These are phyloP conservation scores for Globisporangium parvum DNA, from an alignment of 352 stramenopile species.

Conservation along the genomic window DNA sequence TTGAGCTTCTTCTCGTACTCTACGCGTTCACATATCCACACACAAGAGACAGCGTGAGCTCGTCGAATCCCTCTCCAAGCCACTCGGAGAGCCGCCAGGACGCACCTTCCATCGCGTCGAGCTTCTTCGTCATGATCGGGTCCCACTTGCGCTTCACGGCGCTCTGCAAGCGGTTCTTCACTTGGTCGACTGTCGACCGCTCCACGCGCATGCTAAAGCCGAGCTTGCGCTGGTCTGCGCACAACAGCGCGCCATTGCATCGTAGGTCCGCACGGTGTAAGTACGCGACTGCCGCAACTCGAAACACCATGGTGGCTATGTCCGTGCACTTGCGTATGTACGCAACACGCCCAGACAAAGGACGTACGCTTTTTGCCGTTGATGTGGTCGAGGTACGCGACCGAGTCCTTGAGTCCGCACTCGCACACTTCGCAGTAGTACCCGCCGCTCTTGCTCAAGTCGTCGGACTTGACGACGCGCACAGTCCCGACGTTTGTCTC, in stretches of 20 bases:
- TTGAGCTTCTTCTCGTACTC: constrained; percentile 87
- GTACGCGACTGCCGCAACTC: background rate
- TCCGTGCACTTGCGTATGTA: background rate
- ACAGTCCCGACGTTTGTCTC: constrained; percentile 82
- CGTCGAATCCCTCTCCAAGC: too few relatives aligned
- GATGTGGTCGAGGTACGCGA: constrained; percentile 93
- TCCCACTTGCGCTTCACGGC: constrained; percentile 82
- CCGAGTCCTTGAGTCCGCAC: constrained; percentile 88
- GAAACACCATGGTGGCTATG: background rate
- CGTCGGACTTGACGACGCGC: constrained; percentile 82
- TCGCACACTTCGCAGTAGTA: constrained; percentile 94
- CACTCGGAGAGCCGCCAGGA: too few relatives aligned
- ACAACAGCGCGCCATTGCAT: background rate
- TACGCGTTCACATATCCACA: constrained; percentile 7
- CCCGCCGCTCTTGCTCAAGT: constrained; percentile 69
- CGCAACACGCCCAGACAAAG: background rate
- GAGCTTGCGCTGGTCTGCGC: constrained; percentile 80
- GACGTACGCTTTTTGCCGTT: constrained; percentile 92
- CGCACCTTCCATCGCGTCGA: constrained; percentile 69
- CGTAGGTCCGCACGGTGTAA: background rate
- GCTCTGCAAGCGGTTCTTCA: constrained; percentile 83
- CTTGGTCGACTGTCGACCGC: constrained; percentile 74
- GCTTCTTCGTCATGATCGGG: constrained; percentile 72
- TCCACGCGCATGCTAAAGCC: constrained; percentile 92
- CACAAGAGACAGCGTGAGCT: background rate